phyloP scores from a whole-genome alignment of 768 basidiomycete genomes.

The Lactarius pseudohatsudake region DNA sequence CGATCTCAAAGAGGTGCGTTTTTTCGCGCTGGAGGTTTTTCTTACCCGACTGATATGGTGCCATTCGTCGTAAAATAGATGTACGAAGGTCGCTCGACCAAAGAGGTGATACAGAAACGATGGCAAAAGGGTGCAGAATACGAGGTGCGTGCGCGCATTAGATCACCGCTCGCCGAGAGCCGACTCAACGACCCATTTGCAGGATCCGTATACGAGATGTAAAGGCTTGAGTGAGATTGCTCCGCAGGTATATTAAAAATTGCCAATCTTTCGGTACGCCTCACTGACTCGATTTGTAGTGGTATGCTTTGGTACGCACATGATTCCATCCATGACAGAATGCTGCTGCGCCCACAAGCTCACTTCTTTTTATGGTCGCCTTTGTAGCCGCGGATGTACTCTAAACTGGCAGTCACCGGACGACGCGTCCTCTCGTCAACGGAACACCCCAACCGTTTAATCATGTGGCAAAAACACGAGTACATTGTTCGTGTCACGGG shows the following conservation, averaged over 20 bases:
- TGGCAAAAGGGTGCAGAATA: conserved; percentile 57
- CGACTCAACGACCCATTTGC: conserved; percentile 42
- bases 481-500: conserved; percentile 57
- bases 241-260: conserved; percentile 27
- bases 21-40: background rate
- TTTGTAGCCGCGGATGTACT: conserved; percentile 53
- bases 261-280: background rate
- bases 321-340: background rate
- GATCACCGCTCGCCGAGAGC: conserved; percentile 31
- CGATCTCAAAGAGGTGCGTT: conserved; percentile 51
- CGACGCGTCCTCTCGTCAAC: conserved; percentile 61
- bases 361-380: conserved; percentile 2
- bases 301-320: conserved; percentile 50
- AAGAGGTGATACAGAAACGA: conserved; percentile 51
- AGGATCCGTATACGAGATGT: conserved; percentile 24
- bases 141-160: conserved; percentile 51
- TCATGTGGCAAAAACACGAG: conserved; percentile 58
- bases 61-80: conserved; percentile 33
- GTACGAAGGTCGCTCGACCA: conserved; percentile 53
- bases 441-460: conserved; percentile 54
- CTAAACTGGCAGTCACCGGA: conserved; percentile 50
- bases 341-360: background rate
- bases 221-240: conserved; percentile 31
- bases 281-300: conserved; percentile 37
- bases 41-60: background rate